These are phyloP conservation scores for Microsporum ferrugineum DNA, from an alignment of 2,329 filamentous ascomycete genomes.

Conservation along the genomic window DNA sequence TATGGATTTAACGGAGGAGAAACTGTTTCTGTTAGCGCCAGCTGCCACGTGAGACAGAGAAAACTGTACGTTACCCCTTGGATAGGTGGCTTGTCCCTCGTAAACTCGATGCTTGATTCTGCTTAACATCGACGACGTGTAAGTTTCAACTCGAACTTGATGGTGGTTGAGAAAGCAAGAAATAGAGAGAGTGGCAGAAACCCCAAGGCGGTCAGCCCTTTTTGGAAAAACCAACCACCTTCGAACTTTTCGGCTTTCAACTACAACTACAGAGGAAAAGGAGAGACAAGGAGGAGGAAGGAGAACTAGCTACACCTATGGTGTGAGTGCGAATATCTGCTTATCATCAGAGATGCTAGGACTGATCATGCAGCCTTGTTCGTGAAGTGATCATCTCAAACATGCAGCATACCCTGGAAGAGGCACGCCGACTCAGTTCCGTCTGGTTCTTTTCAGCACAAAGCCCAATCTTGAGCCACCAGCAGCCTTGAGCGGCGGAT, in stretches of 20 bases:
- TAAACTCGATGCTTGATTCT: background rate
- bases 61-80: background rate
- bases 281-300: background rate
- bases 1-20: background rate
- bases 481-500: background rate
- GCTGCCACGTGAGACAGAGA: constrained; percentile 1
- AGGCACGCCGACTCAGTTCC: background rate
- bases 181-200: background rate
- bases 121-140: background rate
- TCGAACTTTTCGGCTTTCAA: background rate
- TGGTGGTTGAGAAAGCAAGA: background rate
- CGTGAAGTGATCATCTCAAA: background rate
- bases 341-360: background rate
- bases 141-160: background rate
- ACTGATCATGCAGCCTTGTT: background rate
- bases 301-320: background rate
- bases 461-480: background rate
- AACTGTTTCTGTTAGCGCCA: constrained; percentile 1
- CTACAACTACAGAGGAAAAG: background rate
- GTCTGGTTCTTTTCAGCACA: background rate
- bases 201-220: background rate
- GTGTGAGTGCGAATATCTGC: background rate
- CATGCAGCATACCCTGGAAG: background rate
- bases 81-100: background rate
- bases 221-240: background rate